Conservation (phyloP, 2,329 filamentous ascomycete species). For the Mollisia scopiformis region DNA sequence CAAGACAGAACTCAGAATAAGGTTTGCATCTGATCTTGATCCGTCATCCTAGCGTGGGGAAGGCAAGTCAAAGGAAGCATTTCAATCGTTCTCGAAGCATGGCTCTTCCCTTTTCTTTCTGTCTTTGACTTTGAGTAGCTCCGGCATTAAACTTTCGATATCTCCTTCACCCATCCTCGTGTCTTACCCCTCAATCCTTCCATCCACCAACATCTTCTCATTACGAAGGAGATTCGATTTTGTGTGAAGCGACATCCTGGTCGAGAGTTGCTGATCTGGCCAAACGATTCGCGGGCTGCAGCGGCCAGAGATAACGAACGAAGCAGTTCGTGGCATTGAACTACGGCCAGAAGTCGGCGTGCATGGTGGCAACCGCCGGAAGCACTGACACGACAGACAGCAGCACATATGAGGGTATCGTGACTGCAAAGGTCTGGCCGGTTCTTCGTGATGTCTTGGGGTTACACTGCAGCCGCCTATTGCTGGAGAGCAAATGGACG, state of each 20-base stretch:
- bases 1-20: neutral
- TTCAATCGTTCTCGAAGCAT: neutral
- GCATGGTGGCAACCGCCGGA: neutral
- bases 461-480: neutral
- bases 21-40: no score
- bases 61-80: neutral
- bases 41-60: no score
- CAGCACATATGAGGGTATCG: neutral
- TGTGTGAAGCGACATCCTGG: conserved; percentile 20
- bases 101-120: neutral
- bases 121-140: neutral
- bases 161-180: neutral
- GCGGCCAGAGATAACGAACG: conserved; percentile 27
- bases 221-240: conserved; percentile 1
- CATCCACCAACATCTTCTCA: conserved; percentile 9
- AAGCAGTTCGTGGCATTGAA: conserved; percentile 14
- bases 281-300: conserved; percentile 22
- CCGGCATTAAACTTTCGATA: neutral
- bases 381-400: conserved; percentile 7
- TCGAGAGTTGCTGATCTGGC: conserved; percentile 5
- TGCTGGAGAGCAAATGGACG: neutral
- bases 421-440: neutral
- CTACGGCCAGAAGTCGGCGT: conserved; percentile 24
- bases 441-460: neutral
- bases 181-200: conserved; percentile 2